Evolutionary conservation across 1,284 basidiomycete genomes (phyloP).

Genomic region (Fereydounia khargensis): DNA sequence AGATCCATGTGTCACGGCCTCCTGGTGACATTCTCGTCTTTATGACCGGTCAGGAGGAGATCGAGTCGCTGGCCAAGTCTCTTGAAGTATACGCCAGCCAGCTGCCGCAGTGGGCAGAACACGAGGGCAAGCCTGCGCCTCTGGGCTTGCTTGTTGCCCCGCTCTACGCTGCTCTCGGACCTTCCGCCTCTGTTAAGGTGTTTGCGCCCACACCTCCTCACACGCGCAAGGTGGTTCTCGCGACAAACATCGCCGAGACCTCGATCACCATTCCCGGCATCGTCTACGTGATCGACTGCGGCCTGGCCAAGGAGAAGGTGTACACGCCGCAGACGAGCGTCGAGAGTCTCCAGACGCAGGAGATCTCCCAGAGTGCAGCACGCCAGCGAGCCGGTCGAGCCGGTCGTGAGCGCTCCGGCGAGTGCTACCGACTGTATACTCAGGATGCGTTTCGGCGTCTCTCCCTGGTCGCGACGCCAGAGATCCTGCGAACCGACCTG

Average conservation of each 20-base stretch:
- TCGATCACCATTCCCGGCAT: conserved; percentile 96
- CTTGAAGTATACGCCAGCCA: conserved; percentile 37
- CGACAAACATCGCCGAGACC: conserved; percentile 70
- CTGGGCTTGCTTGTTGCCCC: conserved; percentile 43
- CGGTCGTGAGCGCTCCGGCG: conserved; percentile 45
- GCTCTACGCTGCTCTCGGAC: conserved; percentile 53
- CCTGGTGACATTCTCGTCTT: conserved; percentile 90
- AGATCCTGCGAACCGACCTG: conserved; percentile 49
- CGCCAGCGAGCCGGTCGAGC: conserved; percentile 50
- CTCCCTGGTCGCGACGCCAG: conserved; percentile 27
- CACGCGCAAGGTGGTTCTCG: conserved; percentile 83
- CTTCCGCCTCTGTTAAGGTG: conserved; percentile 37
- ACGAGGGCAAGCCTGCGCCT: conserved; percentile 15
- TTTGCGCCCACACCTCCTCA: conserved; percentile 64
- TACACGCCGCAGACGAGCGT: conserved; percentile 60
- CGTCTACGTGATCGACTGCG: conserved; percentile 81
- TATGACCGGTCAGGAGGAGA: conserved; percentile 95
- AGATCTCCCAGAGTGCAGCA: conserved; percentile 48
- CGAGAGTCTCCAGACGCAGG: conserved; percentile 43
- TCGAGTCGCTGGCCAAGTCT: conserved; percentile 69
- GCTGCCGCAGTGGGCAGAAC: conserved; percentile 38
- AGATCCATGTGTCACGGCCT: conserved; percentile 77
- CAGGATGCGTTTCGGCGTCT: conserved; percentile 29
- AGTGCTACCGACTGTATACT: conserved; percentile 52
- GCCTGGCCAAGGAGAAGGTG: conserved; percentile 88